Conservation (phyloP, 2,329 filamentous ascomycete species). For the Aspergillus sp. region DNA sequence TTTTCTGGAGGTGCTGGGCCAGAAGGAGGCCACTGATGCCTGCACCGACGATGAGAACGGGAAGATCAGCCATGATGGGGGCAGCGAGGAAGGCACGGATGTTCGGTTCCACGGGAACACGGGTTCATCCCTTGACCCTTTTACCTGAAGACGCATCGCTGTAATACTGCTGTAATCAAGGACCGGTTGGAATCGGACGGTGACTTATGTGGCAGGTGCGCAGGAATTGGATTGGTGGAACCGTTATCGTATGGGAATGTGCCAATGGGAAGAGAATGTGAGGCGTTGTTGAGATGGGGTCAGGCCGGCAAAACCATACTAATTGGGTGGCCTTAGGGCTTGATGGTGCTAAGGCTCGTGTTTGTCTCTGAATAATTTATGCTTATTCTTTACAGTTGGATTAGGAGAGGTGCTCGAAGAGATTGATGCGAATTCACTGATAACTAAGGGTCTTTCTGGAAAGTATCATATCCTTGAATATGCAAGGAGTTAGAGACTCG, state of each 20-base stretch:
- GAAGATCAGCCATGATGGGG: constrained; percentile 29
- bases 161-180: not conserved
- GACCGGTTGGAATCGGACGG: not conserved
- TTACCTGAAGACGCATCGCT: not conserved
- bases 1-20: constrained; percentile 43
- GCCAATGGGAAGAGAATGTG: not conserved
- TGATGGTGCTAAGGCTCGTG: no score
- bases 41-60: constrained; percentile 47
- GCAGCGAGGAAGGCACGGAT: not conserved
- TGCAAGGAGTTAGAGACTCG: no score
- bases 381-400: not conserved
- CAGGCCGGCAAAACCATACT: not conserved
- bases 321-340: not conserved
- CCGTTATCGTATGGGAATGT: not conserved
- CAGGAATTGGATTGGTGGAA: not conserved
- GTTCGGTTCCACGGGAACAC: not conserved
- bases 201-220: not conserved
- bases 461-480: no score
- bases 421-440: no score
- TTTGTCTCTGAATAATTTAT: not conserved
- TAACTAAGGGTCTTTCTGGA: no score
- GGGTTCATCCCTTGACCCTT: not conserved
- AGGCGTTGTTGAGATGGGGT: not conserved
- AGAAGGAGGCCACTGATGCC: constrained; percentile 48
- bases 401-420: no score